Evolutionary conservation across 352 stramenopile species (phyloP), one percentile per base, ranked within the genome.

Genomic region (Sclerospora graminicola): DNA sequence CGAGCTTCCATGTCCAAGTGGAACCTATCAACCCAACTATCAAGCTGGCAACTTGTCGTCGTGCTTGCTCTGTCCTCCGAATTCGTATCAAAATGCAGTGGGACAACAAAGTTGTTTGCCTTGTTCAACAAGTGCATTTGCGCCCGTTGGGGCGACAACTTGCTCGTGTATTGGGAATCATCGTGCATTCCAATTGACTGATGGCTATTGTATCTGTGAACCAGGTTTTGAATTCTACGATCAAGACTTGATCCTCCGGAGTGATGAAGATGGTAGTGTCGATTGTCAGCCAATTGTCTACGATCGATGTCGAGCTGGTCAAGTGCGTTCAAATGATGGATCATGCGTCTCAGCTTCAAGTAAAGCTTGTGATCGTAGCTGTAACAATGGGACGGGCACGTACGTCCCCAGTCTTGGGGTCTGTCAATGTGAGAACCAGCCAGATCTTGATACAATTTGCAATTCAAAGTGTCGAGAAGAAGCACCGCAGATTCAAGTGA

Each of bases 221-320:
- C 84, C 89, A 9, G 82, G 84, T 6, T 96, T 86, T 51, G 85
- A 96, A 43, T 96, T 93, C 40, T 95, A 94, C 44, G 87, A 96
- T 41, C 59, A 79, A 39, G 75, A 93, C 18, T 62, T 94, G 40
- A 65, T 95, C 2, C 56, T 87, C 8, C 63, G 75, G 8, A 89
- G 70, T 34, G 79, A 91, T 24, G 67, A 84, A 57, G 86, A 97
- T 42, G 83, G 78, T 18, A 61, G 83, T 9, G 73, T 91, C 2
- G 84, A 96, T 45, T 97, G 89, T 44, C 89, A 97, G 44, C 89
- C 87, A 0, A 89, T 95, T 18, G 87, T 96, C 10, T 96, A 94
- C 42, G 61, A 85, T 24, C 79, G 84, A 5, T 97, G 89, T 36
- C 51, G 68, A 0, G 64, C 60, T 5, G 68, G 44, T 34, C 64